phyloP scores from a whole-genome alignment of 768 basidiomycete genomes.

The Hemileccinum impolitum region DNA sequence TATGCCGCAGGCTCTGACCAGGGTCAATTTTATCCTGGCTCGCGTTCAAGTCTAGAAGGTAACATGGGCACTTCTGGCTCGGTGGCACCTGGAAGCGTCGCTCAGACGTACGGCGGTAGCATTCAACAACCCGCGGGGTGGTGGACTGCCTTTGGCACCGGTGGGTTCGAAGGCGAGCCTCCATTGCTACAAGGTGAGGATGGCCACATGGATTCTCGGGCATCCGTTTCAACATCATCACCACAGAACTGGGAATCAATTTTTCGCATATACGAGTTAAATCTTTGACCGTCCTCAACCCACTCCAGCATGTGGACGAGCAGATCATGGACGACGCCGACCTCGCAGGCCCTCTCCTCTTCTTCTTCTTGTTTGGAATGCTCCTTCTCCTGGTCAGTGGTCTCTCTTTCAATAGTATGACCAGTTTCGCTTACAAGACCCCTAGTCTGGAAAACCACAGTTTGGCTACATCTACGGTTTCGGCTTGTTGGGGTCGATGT shows the following conservation, averaged over 20 bases:
- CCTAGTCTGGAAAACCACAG: conserved; percentile 94
- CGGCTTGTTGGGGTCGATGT: conserved; percentile 87
- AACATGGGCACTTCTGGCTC: conserved; percentile 55
- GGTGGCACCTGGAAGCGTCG: conserved; percentile 43
- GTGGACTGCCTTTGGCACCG: conserved; percentile 97
- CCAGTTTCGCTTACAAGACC: background rate
- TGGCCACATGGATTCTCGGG: background rate
- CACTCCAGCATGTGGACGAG: conserved; percentile 76
- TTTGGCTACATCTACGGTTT: conserved; percentile 99
- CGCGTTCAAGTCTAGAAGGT: conserved; percentile 76
- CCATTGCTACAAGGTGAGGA: conserved; percentile 88
- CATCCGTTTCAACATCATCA: background rate
- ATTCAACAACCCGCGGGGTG: conserved; percentile 75
- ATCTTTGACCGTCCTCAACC: conserved; percentile 93
- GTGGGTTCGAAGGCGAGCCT: conserved; percentile 93
- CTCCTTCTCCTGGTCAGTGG: conserved; percentile 84
- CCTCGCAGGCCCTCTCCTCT: conserved; percentile 92
- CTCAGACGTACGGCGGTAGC: conserved; percentile 60
- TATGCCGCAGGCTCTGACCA: conserved; percentile 63
- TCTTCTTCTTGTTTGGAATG: conserved; percentile 92
- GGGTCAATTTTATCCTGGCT: conserved; percentile 61
- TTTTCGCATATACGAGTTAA: conserved; percentile 94
- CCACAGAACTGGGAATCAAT: conserved; percentile 92
- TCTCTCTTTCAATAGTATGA: background rate
- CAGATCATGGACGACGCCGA: conserved; percentile 99